phyloP scores from a whole-genome alignment of 805 yeast genomes.

The Nakazawaea laoshanensis region DNA sequence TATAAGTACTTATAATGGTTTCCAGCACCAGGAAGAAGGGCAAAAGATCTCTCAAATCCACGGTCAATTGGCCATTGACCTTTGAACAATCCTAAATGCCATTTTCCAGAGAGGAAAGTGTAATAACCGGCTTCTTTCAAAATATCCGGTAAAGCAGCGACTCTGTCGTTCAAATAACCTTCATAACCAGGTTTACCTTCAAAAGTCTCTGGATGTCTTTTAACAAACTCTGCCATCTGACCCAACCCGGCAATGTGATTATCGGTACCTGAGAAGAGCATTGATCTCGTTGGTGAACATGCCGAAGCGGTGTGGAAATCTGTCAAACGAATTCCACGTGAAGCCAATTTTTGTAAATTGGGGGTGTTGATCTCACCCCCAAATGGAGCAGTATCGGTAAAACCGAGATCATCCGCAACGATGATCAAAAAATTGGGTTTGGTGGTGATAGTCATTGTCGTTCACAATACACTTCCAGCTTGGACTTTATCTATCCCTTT shows the following conservation, averaged over 20 bases:
- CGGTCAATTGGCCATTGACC: constrained; percentile 40
- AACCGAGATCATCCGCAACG: constrained; percentile 57
- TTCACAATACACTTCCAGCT: too few relatives aligned
- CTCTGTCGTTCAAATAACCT: constrained; percentile 41
- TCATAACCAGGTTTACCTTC: constrained; percentile 45
- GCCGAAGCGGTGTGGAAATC: constrained; percentile 59
- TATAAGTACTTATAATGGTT: constrained; percentile 43
- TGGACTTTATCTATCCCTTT: too few relatives aligned
- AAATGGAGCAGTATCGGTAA: constrained; percentile 43
- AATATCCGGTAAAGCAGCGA: constrained; percentile 46
- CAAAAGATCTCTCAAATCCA: constrained; percentile 42
- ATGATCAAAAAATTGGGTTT: constrained; percentile 45
- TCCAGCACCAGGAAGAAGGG: constrained; percentile 49
- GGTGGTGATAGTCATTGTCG: constrained; percentile 1
- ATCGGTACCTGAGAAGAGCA: constrained; percentile 53
- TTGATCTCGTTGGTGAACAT: constrained; percentile 57
- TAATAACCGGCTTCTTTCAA: constrained; percentile 39
- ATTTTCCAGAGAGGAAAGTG: constrained; percentile 48
- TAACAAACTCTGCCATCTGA: constrained; percentile 43
- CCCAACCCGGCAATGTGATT: constrained; percentile 55
- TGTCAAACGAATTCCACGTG: constrained; percentile 39
- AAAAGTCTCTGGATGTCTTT: constrained; percentile 27
- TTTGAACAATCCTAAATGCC: constrained; percentile 46
- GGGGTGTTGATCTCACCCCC: constrained; percentile 57
- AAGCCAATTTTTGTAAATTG: constrained; percentile 34